Base-by-base conservation (phyloP, 768 basidiomycete species). In the Suillus tomentosus region DNA sequence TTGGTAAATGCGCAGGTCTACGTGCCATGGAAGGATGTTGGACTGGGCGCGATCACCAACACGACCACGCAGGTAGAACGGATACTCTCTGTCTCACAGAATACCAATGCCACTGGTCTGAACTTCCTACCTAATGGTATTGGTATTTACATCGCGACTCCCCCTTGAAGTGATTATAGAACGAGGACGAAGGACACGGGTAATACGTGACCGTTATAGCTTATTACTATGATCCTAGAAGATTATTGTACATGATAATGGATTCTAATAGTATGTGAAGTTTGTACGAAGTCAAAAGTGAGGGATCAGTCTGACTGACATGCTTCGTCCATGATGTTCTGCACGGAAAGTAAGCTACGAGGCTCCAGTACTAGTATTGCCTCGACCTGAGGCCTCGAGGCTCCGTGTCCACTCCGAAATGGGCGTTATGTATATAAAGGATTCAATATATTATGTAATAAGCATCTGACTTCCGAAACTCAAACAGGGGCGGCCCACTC, bases 71-170 rank as follows among this genome's bases (percentile, higher is more conserved):
- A 74, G 34, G 5, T 76, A 14, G 58, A 69, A 11, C 66, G 64
- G 3, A 17, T 69, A 13, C 40, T 71, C 14, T 65, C 70, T 0
- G 67, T 65, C 2, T 0, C 7, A 0, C 67, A 70, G 59, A 63
- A 56, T 13, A 64, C 65, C 10, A 72, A 72, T 6, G 58, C 24
- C 24, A 76, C 66, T 2, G 74, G 72, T 14, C 53, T 75, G 10
- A 68, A 66, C 47, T 66, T 65, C 24, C 7, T 14, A 11, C 62
- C 66, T 3, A 68, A 63, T 5, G 70, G 70, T 0, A 34, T 73
- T 34, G 73, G 73, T 13, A 66, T 74, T 34, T 74, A 74, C 24
- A 66, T 61, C 1, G 66, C 50, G 45, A 67, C 67, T 10, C 60
- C 47, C 6, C 60, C 47, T 3, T 54, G 17, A 58, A 14, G 37